phyloP scores from a whole-genome alignment of 1,139 yeast genomes.

The Suhomyces kunorum region DNA sequence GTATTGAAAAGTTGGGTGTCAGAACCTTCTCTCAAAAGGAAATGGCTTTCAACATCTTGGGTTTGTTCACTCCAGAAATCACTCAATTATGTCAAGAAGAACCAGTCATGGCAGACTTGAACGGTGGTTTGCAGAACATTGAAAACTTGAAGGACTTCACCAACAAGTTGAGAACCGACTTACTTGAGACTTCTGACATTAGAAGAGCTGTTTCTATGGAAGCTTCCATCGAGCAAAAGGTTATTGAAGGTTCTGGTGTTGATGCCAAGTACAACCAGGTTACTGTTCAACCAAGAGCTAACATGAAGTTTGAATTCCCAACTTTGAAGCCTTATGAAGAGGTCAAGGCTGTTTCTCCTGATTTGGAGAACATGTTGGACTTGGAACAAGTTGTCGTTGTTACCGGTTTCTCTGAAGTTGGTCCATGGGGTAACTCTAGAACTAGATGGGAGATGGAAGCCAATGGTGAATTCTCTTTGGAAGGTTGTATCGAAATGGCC shows the following conservation, averaged over 20 bases:
- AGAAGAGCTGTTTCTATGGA: constrained; percentile 96
- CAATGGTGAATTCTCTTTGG: constrained; percentile 90
- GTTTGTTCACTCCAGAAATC: constrained; percentile 85
- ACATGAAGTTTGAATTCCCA: constrained; percentile 94
- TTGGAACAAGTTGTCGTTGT: constrained; percentile 89
- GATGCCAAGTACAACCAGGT: constrained; percentile 83
- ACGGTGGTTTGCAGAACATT: constrained; percentile 95
- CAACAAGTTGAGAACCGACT: constrained; percentile 74
- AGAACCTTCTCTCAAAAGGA: constrained; percentile 98
- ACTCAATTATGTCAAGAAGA: constrained; percentile 86
- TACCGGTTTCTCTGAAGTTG: constrained; percentile 97
- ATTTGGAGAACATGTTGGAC: constrained; percentile 88
- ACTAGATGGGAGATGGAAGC: constrained; percentile 99
- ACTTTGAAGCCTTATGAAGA: constrained; percentile 73
- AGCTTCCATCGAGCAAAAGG: constrained; percentile 89
- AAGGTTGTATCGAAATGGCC: constrained; percentile 98
- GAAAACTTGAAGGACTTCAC: constrained; percentile 91
- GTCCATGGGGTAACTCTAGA: constrained; percentile 99
- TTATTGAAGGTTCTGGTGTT: constrained; percentile 85
- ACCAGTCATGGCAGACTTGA: constrained; percentile 96
- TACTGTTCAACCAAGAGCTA: constrained; percentile 85
- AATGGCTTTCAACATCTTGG: constrained; percentile 97
- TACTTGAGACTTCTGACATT: constrained; percentile 83
- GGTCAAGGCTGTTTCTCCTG: constrained; percentile 67
- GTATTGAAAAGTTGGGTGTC: constrained; percentile 92